Conservation (phyloP, 768 basidiomycete genomes). For the Boletus fagicola region DNA sequence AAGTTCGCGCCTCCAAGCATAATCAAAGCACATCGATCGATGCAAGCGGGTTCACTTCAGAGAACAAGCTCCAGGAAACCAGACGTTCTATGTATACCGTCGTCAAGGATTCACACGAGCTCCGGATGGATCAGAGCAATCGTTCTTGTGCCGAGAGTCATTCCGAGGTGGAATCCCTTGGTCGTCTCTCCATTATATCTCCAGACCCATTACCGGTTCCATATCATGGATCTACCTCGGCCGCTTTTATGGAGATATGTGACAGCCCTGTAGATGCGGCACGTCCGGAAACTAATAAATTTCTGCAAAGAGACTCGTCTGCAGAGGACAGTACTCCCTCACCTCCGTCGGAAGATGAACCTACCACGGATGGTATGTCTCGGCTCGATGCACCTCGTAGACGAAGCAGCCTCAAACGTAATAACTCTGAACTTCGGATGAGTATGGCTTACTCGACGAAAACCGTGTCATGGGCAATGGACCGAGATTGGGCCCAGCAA, state of each 20-base stretch:
- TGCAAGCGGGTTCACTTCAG: constrained; percentile 11
- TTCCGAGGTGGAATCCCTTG: constrained; percentile 25
- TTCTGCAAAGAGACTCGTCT: constrained; percentile 14
- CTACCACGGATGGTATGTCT: constrained; percentile 27
- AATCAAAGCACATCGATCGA: constrained; percentile 20
- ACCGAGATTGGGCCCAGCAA: constrained; percentile 57
- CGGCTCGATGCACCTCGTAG: constrained; percentile 42
- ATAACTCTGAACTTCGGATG: constrained; percentile 43
- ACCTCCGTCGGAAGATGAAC: constrained; percentile 35
- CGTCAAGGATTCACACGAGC: constrained; percentile 28
- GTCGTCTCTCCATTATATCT: constrained; percentile 34
- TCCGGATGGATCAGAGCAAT: constrained; percentile 12
- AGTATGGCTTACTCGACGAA: constrained; percentile 54
- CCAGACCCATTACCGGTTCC: constrained; percentile 48
- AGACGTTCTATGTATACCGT: constrained; percentile 32
- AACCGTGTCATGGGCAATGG: constrained; percentile 75
- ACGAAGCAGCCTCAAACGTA: constrained; percentile 65
- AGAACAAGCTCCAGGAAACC: constrained; percentile 20
- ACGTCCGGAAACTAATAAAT: constrained; percentile 13
- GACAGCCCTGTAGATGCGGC: constrained; percentile 31
- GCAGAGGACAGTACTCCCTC: constrained; percentile 25
- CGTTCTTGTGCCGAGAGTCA: constrained; percentile 18
- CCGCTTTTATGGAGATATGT: constrained; percentile 31
- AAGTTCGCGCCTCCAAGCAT: constrained; percentile 12
- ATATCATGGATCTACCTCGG: constrained; percentile 38